These are phyloP conservation scores for Fraxinus pennsylvanica DNA, from an alignment of 257 asterid genomes.

Conservation along the genomic window DNA sequence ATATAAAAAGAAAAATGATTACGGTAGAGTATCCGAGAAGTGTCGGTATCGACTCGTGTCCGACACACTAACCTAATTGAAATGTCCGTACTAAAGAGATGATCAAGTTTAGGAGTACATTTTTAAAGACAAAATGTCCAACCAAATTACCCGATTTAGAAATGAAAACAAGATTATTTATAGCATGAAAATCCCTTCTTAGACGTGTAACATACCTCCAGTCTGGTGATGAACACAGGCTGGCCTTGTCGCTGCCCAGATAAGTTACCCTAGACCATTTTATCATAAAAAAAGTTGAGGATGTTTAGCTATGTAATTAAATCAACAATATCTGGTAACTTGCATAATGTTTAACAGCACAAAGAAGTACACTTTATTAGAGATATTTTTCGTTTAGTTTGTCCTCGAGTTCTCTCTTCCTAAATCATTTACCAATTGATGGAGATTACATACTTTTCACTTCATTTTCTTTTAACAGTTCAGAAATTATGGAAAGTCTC, in stretches of 20 bases:
- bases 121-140: not conserved
- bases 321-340: not conserved
- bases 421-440: not conserved
- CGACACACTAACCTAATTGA: too few relatives aligned
- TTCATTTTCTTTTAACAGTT: not conserved
- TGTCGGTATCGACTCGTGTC: too few relatives aligned
- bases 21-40: too few relatives aligned
- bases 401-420: not conserved
- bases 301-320: not conserved
- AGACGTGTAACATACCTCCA: slow-evolving; percentile 55
- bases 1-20: too few relatives aligned
- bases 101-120: not conserved
- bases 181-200: slow-evolving; percentile 1
- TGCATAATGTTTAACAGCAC: not conserved
- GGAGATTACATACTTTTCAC: not conserved
- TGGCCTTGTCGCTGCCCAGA: slow-evolving; percentile 83
- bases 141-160: not conserved
- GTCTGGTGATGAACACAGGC: slow-evolving; percentile 74
- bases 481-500: not conserved
- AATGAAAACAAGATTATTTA: slow-evolving; percentile 11
- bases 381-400: not conserved
- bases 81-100: too few relatives aligned
- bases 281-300: slow-evolving; percentile 12
- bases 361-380: not conserved
- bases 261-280: slow-evolving; percentile 67